Evolutionary conservation across 148 eudicot species (phyloP), one percentile per base, ranked within the genome.

Genomic region (Vaccinium corymbosum): DNA sequence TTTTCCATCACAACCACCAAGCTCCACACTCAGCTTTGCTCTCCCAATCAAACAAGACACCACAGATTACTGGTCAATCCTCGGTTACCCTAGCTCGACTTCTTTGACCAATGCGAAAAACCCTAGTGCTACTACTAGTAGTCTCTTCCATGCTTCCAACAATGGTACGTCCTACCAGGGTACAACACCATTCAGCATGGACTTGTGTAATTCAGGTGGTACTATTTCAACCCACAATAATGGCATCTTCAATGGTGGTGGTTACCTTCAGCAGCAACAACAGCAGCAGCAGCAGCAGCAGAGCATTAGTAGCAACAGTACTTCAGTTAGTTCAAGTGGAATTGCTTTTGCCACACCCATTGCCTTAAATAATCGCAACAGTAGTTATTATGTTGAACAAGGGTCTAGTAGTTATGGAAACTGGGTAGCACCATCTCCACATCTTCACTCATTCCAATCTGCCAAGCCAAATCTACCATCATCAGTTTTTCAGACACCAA

Each of bases 401-500:
- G 86, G 76, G 22, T 73, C 73, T 59, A 78, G 81, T 68, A 78
- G 81, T 81, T 86, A 72, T 70, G 89, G 86, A 16, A 85, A 87
- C 70, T 91, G 93, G 91, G 86, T 84, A 50, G 86, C 83, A 52
- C 90, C 89, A 82, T 77, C 82, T 71, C 91, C 89, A 82, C 78
- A 79, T 61, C 83, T 87, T 85, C 93, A 88, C 78, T 78, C 90
- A 42, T 85, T 83, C 78, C 89, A 85, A 57, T 38, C 88, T 55
- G 88, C 83, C 49, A 90, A 88, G 56, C 77, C 86, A 29, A 87
- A 82, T 78, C 79, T 90, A 15, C 83, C 72, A 12, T 27, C 72
- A 4, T 66, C 92, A n/a, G 74, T 84, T 56, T 85, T 90, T 57
- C 98, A 92, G 86, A 91, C 92, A 80, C 91, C 95, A 46, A 94